phyloP scores from a whole-genome alignment of 2,329 filamentous ascomycete genomes.

The Cordyceps militaris region DNA sequence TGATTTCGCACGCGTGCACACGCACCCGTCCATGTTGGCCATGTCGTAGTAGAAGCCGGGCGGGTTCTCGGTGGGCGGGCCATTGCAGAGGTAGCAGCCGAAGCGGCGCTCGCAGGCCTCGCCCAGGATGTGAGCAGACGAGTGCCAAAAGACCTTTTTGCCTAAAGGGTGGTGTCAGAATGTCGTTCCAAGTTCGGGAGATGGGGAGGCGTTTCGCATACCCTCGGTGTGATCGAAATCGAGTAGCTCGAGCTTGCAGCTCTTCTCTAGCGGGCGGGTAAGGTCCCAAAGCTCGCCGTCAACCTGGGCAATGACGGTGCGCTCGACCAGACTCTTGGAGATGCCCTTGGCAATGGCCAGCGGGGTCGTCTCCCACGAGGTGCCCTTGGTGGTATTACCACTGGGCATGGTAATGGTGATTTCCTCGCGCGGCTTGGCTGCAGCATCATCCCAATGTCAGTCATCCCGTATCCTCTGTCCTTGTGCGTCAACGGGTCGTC shows the following conservation, averaged over 20 bases:
- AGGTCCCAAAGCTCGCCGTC: conserved; percentile 89
- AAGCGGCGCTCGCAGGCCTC: conserved; percentile 88
- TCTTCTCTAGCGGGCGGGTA: conserved; percentile 80
- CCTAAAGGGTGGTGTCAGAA: conserved; percentile 35
- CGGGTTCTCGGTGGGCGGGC: conserved; percentile 74
- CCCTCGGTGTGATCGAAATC: conserved; percentile 58
- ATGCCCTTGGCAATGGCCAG: conserved; percentile 70
- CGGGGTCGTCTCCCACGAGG: conserved; percentile 88
- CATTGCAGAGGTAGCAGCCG: conserved; percentile 87
- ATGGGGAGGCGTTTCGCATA: conserved; percentile 10
- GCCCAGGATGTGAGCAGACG: conserved; percentile 89
- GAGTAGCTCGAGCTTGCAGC: conserved; percentile 76
- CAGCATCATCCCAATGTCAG: conserved; percentile 32
- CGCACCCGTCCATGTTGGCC: conserved; percentile 47
- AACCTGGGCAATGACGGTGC: conserved; percentile 77
- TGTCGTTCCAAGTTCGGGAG: not conserved
- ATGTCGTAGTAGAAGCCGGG: conserved; percentile 95
- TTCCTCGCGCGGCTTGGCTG: conserved; percentile 59
- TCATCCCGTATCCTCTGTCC: not conserved
- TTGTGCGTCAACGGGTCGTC: not conserved
- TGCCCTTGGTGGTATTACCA: conserved; percentile 64
- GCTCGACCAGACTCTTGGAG: conserved; percentile 78
- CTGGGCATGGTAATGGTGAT: conserved; percentile 70
- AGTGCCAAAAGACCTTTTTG: conserved; percentile 97
- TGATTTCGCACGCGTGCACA: not conserved